phyloP scores from a whole-genome alignment of 352 stramenopile genomes.

The Phytopythium sindhum region DNA sequence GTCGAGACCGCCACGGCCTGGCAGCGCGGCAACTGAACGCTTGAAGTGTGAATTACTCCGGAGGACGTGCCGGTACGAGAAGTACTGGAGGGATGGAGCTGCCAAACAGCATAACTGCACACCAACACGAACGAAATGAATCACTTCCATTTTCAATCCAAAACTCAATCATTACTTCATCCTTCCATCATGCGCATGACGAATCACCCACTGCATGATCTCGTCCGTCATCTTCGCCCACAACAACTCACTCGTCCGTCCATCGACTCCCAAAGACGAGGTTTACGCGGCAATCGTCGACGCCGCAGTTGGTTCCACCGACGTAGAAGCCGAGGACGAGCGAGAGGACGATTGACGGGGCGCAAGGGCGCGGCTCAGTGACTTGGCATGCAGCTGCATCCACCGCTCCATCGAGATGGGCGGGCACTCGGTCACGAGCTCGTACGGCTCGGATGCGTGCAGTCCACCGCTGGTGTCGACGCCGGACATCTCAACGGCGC shows the following conservation, averaged over 20 bases:
- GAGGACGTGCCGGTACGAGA: not conserved
- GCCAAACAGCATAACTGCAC: not conserved
- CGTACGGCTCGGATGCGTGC: slow-evolving; percentile 42
- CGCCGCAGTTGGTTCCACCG: not conserved
- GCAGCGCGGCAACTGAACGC: slow-evolving; percentile 31
- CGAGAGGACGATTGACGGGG: not conserved
- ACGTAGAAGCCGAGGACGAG: not conserved
- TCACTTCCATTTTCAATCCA: not conserved
- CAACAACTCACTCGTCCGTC: not conserved
- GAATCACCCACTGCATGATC: too few relatives aligned
- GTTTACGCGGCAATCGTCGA: not conserved
- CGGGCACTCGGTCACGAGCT: slow-evolving; percentile 52
- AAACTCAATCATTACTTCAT: not conserved
- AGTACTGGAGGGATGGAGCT: not conserved
- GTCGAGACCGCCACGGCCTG: slow-evolving; percentile 47
- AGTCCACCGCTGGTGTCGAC: slow-evolving; percentile 12
- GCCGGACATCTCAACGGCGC: slow-evolving; percentile 34
- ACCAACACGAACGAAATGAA: not conserved
- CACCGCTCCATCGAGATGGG: slow-evolving; percentile 51
- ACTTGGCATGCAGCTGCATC: slow-evolving; percentile 43
- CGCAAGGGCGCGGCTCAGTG: slow-evolving; percentile 40
- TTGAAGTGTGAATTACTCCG: slow-evolving; percentile 3
- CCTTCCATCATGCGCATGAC: not conserved
- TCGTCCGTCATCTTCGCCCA: too few relatives aligned
- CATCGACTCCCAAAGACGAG: not conserved